A percentile compares a stretch with the other conserved stretches of the same genome.
Evolutionary conservation across 768 basidiomycete species (phyloP).

Genomic region (Lepiota venenata): DNA sequence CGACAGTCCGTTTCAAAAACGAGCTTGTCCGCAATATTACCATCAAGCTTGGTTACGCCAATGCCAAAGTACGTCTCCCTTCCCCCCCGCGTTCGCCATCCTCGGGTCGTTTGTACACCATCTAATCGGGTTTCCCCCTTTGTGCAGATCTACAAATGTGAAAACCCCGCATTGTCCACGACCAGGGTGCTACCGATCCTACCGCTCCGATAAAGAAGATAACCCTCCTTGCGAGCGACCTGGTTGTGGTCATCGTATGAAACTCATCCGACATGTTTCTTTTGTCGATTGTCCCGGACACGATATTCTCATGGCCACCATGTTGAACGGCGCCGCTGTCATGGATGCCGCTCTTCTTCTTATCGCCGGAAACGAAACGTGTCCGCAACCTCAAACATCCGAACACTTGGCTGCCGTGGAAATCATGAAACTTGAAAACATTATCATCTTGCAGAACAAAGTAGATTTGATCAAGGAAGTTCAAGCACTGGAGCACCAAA

Average conservation of each 20-base stretch:
- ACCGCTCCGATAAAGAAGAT: slow-evolving; percentile 92
- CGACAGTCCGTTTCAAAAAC: slow-evolving; percentile 99
- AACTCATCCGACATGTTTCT: slow-evolving; percentile 92
- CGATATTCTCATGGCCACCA: slow-evolving; percentile 99
- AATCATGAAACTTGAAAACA: slow-evolving; percentile 98
- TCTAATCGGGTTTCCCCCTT: slow-evolving; percentile 17
- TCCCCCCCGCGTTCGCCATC: no score
- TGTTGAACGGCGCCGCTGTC: slow-evolving; percentile 99
- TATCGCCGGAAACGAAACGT: slow-evolving; percentile 97
- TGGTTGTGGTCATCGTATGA: slow-evolving; percentile 88
- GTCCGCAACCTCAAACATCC: slow-evolving; percentile 97
- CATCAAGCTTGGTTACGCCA: slow-evolving; percentile 98
- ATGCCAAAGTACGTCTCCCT: slow-evolving; percentile 79
- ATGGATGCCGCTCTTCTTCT: slow-evolving; percentile 98
- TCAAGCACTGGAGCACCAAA: slow-evolving; percentile 93
- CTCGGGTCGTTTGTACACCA: neutral
- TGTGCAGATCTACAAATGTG: slow-evolving; percentile 93
- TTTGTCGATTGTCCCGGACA: slow-evolving; percentile 98
- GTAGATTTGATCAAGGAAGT: slow-evolving; percentile 96
- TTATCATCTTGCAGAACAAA: slow-evolving; percentile 98
- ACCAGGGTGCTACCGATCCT: slow-evolving; percentile 92
- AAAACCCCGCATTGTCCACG: slow-evolving; percentile 90
- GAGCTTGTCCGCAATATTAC: slow-evolving; percentile 99
- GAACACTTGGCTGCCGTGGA: slow-evolving; percentile 99
- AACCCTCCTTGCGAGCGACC: slow-evolving; percentile 91